These are phyloP conservation scores for Pseudogymnoascus sp. DNA, from an alignment of 2,329 filamentous ascomycete genomes.

Conservation along the genomic window DNA sequence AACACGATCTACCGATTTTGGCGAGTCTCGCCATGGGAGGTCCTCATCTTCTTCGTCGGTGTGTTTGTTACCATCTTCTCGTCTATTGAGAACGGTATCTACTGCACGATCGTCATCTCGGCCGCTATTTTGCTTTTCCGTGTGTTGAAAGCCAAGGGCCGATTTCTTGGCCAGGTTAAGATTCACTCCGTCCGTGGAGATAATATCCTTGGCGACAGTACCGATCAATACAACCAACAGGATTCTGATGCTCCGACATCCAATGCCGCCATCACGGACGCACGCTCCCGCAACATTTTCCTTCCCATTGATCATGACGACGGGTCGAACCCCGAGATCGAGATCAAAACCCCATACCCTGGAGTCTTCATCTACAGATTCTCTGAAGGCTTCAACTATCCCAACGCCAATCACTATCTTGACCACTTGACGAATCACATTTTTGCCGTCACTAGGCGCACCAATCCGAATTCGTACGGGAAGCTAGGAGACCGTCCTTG, in stretches of 20 bases:
- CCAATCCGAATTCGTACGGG: slow-evolving; percentile 60
- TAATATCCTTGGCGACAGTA: slow-evolving; percentile 59
- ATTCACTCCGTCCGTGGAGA: slow-evolving; percentile 81
- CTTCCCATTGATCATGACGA: slow-evolving; percentile 82
- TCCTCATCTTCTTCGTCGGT: slow-evolving; percentile 87
- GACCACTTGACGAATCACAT: slow-evolving; percentile 69
- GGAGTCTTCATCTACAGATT: slow-evolving; percentile 96
- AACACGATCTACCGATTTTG: slow-evolving; percentile 94
- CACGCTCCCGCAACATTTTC: slow-evolving; percentile 69
- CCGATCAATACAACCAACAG: slow-evolving; percentile 27
- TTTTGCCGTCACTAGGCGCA: slow-evolving; percentile 67
- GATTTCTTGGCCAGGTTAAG: slow-evolving; percentile 75
- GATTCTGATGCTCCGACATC: slow-evolving; percentile 1
- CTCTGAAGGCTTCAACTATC: slow-evolving; percentile 91
- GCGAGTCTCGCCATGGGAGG: slow-evolving; percentile 84
- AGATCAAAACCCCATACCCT: slow-evolving; percentile 75
- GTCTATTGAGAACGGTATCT: slow-evolving; percentile 87
- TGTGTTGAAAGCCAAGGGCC: slow-evolving; percentile 72
- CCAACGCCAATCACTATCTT: slow-evolving; percentile 83
- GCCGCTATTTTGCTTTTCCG: slow-evolving; percentile 75
- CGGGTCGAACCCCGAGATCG: slow-evolving; percentile 79
- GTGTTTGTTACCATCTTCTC: slow-evolving; percentile 85
- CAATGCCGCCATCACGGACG: slow-evolving; percentile 30
- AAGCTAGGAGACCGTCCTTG: slow-evolving; percentile 76
- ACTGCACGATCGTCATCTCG: slow-evolving; percentile 74